A percentile compares a stretch with the other conserved stretches of the same genome.
These are phyloP conservation scores for Colletotrichum sublineola DNA, from an alignment of 2,329 filamentous ascomycete species.

Conservation along the genomic window DNA sequence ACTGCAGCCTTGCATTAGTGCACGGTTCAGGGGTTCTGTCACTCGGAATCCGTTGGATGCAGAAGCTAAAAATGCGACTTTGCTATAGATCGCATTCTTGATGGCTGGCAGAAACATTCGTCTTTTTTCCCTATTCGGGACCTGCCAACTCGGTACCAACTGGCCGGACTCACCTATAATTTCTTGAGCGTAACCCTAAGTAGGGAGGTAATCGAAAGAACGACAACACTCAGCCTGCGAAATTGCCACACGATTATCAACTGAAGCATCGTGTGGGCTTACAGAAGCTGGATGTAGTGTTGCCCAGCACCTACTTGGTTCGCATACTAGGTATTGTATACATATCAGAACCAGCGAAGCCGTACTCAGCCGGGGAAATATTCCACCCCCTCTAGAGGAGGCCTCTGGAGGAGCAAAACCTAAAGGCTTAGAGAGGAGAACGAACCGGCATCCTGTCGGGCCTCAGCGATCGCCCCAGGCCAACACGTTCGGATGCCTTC, in stretches of 20 bases:
- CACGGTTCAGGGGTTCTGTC: background rate
- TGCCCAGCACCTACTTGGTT: background rate
- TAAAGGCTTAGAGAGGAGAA: background rate
- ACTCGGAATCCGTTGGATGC: slow-evolving; percentile 8
- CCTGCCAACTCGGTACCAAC: background rate
- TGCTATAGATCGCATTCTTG: slow-evolving; percentile 26
- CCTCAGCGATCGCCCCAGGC: background rate
- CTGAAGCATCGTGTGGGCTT: background rate
- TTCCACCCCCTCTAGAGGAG: too few relatives aligned
- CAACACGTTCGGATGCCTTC: background rate
- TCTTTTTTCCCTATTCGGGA: background rate
- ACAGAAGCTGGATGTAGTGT: background rate
- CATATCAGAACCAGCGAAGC: background rate
- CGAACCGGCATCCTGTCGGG: background rate
- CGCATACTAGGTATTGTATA: background rate
- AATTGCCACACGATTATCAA: too few relatives aligned
- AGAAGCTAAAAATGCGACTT: slow-evolving; percentile 12
- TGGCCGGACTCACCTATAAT: background rate
- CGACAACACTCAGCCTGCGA: background rate
- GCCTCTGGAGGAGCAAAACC: background rate
- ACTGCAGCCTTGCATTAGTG: slow-evolving; percentile 38
- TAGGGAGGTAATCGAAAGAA: background rate
- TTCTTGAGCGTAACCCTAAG: slow-evolving; percentile 9
- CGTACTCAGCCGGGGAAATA: too few relatives aligned
- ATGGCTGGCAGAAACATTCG: slow-evolving; percentile 2